Base-by-base conservation (phyloP, 2,329 filamentous ascomycete species). In the Trichothecium sympodiale region DNA sequence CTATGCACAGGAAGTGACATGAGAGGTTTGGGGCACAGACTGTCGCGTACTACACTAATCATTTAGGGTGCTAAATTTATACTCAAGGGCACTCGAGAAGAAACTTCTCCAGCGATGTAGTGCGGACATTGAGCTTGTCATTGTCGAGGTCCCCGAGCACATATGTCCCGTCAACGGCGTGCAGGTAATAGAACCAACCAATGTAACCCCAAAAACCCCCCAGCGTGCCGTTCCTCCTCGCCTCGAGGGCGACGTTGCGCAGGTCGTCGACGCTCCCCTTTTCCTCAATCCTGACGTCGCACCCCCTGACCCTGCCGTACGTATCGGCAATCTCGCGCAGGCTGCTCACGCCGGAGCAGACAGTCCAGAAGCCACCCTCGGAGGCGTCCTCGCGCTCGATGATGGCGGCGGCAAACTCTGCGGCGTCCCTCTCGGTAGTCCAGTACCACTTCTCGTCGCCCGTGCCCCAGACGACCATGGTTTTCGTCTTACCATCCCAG, bases 301-400 rank as follows among this genome's bases (percentile, higher is more conserved):
- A 62, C 38, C 76, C 75, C 12, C 62, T 63, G 27, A 62, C 57
- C 20, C 77, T 59, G 35, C 71, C 71, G 3, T 33, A 33, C 8
- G n/a, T 20, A 12, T 17, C n/a, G 12, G 17, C 31, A 12, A 33
- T 17, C 31, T 25, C 16, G n/a, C 18, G 16, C 9, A 33, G n/a
- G 15, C 15, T 17, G 17, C 20, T 23, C 9, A 18, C n/a, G 3
- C 31, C 17, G n/a, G 31, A 33, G 17, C 31, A n/a, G 10, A 33
- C 31, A 20, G 15, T 12, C 31, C 17, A 33, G n/a, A 14, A 33
- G n/a, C 31, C 31, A 4, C 31, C 31, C 1, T n/a, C 1, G 15
- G 3, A 14, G 5, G 31, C 17, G n/a, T 23, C 15, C n/a, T 33
- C 31, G n/a, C 17, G 10, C 16, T 18, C 16, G 9, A 25, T 10